A percentile compares a stretch with the other conserved stretches of the same genome.
Evolutionary conservation across 2,329 filamentous ascomycete species (phyloP).

Genomic region (Diaporthe vaccinii): DNA sequence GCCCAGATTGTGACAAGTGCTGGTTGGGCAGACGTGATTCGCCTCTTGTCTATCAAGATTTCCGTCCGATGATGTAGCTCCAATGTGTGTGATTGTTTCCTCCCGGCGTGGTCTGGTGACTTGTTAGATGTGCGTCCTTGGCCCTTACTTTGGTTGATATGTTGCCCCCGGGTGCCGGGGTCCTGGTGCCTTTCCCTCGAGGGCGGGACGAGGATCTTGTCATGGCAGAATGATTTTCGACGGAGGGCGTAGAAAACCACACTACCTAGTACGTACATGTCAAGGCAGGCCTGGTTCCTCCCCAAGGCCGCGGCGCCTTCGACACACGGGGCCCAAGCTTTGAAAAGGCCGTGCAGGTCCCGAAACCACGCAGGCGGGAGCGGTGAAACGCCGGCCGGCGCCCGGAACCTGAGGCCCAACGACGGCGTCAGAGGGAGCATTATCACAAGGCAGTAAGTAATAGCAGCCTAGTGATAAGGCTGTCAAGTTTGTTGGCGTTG

Average conservation of each 20-base stretch:
- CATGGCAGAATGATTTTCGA: not conserved
- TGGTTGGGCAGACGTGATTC: not conserved
- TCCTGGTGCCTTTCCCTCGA: not conserved
- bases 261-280: not conserved
- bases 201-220: not conserved
- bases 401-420: slow-evolving; percentile 11
- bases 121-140: not conserved
- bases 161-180: not conserved
- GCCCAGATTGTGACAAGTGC: slow-evolving; percentile 15
- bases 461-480: not conserved
- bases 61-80: slow-evolving; percentile 23
- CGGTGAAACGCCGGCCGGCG: slow-evolving; percentile 29
- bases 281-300: not conserved
- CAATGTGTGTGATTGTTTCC: not conserved
- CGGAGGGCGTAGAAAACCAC: not conserved
- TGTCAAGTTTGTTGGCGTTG: not conserved
- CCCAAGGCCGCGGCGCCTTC: not conserved
- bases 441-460: not conserved
- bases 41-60: slow-evolving; percentile 8
- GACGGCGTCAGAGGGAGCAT: not conserved
- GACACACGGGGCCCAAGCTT: not conserved
- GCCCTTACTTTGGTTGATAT: not conserved
- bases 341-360: not conserved
- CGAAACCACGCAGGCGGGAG: slow-evolving; percentile 16
- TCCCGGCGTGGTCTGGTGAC: slow-evolving; percentile 11